A percentile compares a stretch with the other conserved stretches of the same genome.
Evolutionary conservation across 345 rosid genomes (phyloP).

Genomic region (Punica granatum): DNA sequence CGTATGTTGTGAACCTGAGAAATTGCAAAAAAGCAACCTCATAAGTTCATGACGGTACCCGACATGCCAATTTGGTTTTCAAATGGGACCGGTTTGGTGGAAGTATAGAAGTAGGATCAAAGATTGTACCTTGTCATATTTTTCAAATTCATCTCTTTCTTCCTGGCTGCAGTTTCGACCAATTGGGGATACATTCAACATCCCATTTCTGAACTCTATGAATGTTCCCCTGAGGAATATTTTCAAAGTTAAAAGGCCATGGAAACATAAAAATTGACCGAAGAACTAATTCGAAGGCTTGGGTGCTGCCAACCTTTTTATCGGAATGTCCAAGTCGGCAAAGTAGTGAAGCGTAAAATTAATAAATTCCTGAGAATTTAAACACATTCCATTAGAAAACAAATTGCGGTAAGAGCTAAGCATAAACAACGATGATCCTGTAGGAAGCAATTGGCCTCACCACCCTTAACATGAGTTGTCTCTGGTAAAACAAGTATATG

Average conservation of each 20-base stretch:
- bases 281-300: conserved; percentile 1
- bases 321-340: conserved; percentile 96
- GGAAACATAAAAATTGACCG: not conserved
- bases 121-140: conserved; percentile 74
- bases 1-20: conserved; percentile 82
- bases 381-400: conserved; percentile 8
- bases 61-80: not conserved
- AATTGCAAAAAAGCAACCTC: not conserved
- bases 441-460: not conserved
- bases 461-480: not conserved
- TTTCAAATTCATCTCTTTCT: conserved; percentile 96
- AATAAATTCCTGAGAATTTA: conserved; percentile 64
- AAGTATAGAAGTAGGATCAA: not conserved
- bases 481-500: not conserved
- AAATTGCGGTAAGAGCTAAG: not conserved
- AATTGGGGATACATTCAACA: conserved; percentile 95
- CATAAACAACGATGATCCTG: not conserved
- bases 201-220: conserved; percentile 93
- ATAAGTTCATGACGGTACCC: not conserved
- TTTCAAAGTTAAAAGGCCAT: conserved; percentile 5
- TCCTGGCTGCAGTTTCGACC: conserved; percentile 99
- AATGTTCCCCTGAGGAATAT: conserved; percentile 71
- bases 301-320: conserved; percentile 55
- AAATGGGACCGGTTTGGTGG: not conserved
- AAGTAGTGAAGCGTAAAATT: conserved; percentile 80